These are phyloP conservation scores for Naganishia kalamii DNA, from an alignment of 768 basidiomycete species.

Conservation along the genomic window DNA sequence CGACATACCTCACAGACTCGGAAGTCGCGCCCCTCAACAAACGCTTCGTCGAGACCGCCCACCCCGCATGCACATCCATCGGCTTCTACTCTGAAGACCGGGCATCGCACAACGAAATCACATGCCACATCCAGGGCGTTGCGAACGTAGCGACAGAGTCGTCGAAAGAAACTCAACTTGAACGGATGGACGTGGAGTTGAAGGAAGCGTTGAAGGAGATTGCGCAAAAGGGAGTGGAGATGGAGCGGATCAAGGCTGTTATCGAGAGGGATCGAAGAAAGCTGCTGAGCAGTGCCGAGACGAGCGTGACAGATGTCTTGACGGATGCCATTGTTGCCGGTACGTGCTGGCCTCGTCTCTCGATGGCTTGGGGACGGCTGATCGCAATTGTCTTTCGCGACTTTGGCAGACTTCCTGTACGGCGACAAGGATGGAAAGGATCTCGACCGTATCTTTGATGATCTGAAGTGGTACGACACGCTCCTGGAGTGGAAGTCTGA, in stretches of 20 bases:
- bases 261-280: constrained; percentile 83
- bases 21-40: constrained; percentile 54
- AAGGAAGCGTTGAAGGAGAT: constrained; percentile 65
- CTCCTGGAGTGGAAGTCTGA: constrained; percentile 66
- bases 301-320: constrained; percentile 33
- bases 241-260: constrained; percentile 80
- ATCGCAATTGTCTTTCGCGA: not conserved
- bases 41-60: constrained; percentile 84
- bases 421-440: constrained; percentile 76
- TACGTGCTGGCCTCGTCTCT: constrained; percentile 19
- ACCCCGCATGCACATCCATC: constrained; percentile 73
- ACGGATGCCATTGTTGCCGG: constrained; percentile 40
- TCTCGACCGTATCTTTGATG: constrained; percentile 65
- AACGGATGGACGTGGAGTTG: constrained; percentile 64
- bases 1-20: constrained; percentile 75
- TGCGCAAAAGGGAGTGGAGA: constrained; percentile 70
- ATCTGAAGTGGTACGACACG: constrained; percentile 63
- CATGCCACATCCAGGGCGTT: constrained; percentile 74
- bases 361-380: not conserved
- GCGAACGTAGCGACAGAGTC: constrained; percentile 50
- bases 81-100: constrained; percentile 73
- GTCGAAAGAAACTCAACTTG: constrained; percentile 55
- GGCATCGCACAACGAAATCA: constrained; percentile 64
- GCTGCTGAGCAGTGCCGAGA: constrained; percentile 48
- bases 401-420: constrained; percentile 65